These are phyloP conservation scores for Pichia manshurica DNA, from an alignment of 805 yeast genomes.

Conservation along the genomic window DNA sequence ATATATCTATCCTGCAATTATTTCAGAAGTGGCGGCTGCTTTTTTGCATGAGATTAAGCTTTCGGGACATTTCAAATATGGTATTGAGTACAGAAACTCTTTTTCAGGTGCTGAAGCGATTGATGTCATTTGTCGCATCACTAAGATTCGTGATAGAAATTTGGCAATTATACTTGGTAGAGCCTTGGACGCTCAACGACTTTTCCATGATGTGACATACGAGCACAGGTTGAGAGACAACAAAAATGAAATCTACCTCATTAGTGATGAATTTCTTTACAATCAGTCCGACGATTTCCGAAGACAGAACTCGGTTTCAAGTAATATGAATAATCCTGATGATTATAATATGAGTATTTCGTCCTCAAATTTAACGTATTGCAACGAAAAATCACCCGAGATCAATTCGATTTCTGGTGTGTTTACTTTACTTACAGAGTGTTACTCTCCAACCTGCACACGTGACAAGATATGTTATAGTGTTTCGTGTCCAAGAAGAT, in stretches of 20 bases:
- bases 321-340: conserved; percentile 18
- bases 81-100: conserved; percentile 84
- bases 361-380: conserved; percentile 1
- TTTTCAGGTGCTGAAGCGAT: conserved; percentile 94
- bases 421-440: conserved; percentile 84
- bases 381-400: conserved; percentile 2
- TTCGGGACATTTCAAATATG: conserved; percentile 82
- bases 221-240: conserved; percentile 91
- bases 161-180: conserved; percentile 85
- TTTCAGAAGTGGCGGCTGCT: conserved; percentile 76
- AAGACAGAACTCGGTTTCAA: conserved; percentile 26
- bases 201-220: conserved; percentile 92
- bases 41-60: conserved; percentile 65
- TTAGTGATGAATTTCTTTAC: conserved; percentile 47
- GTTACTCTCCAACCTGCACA: conserved; percentile 96
- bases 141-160: conserved; percentile 86
- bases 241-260: conserved; percentile 78
- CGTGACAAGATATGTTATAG: conserved; percentile 84
- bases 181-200: conserved; percentile 87
- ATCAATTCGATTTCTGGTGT: conserved; percentile 68
- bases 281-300: conserved; percentile 17
- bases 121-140: conserved; percentile 77
- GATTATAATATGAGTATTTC: conserved; percentile 6
- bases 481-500: conserved; percentile 91
- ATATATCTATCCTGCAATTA: conserved; percentile 79